Conservation (phyloP, 352 stramenopile species). For the Phytopythium litorale region DNA sequence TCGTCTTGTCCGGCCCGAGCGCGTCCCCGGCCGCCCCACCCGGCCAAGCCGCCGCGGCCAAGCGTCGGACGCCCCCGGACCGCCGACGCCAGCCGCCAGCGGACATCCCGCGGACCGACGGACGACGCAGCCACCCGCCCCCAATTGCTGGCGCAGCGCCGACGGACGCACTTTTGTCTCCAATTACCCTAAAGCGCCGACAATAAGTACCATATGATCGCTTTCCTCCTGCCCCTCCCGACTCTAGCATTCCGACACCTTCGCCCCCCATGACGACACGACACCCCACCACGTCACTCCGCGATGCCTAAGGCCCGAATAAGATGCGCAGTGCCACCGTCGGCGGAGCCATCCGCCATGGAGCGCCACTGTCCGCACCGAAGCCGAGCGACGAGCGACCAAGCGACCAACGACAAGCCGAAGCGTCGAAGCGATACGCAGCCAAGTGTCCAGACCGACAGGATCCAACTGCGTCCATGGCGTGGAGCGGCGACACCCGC, state of each 20-base stretch:
- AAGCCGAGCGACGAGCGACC: neutral
- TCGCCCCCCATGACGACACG: no score
- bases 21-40: no score
- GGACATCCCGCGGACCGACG: neutral
- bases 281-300: no score
- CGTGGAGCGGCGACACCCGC: no score
- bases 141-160: neutral
- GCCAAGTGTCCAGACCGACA: neutral
- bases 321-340: neutral
- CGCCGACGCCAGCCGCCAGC: neutral
- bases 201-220: conserved; percentile 5
- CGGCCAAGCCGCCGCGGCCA: neutral
- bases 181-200: conserved; percentile 4
- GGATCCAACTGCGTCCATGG: no score
- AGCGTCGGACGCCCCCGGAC: no score
- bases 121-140: neutral
- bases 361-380: neutral
- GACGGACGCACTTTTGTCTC: neutral
- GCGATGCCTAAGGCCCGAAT: neutral
- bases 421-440: neutral
- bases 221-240: neutral
- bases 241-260: neutral
- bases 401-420: neutral
- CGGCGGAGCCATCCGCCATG: neutral
- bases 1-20: neutral